Percentiles rank a stretch among this genome's conserved stretches.
These are phyloP conservation scores for Corniculantispora saksenae DNA, from an alignment of 2,329 filamentous ascomycete genomes.

Conservation along the genomic window DNA sequence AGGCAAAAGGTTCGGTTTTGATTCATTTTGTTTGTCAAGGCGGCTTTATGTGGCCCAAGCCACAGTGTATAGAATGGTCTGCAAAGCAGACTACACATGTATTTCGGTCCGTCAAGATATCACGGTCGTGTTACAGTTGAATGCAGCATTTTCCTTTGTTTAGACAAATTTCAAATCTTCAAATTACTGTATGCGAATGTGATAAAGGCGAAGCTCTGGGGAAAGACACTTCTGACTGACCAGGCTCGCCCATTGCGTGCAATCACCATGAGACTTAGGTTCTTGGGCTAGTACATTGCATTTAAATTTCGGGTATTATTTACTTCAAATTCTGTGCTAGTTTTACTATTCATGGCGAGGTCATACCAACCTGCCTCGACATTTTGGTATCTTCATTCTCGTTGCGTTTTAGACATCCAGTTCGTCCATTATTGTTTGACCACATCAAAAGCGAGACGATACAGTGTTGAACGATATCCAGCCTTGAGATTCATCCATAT, in stretches of 20 bases:
- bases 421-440: neutral
- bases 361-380: neutral
- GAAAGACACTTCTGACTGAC: no score
- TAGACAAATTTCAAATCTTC: neutral
- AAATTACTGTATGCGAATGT: neutral
- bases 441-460: conserved; percentile 6
- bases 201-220: neutral
- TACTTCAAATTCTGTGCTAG: neutral
- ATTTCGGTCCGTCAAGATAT: conserved; percentile 15
- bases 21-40: conserved; percentile 13
- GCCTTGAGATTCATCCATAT: neutral
- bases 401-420: neutral
- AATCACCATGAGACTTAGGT: neutral
- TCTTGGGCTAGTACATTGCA: neutral
- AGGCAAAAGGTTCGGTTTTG: neutral
- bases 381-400: conserved; percentile 1
- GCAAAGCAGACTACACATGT: conserved; percentile 10
- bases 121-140: conserved; percentile 7
- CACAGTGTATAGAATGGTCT: conserved; percentile 22
- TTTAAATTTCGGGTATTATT: neutral
- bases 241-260: neutral
- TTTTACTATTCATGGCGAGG: neutral
- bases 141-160: conserved; percentile 16
- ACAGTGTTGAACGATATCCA: conserved; percentile 28
- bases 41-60: conserved; percentile 14